Base-by-base conservation (phyloP, 2,329 filamentous ascomycete genomes). In the Claviceps arundinis region DNA sequence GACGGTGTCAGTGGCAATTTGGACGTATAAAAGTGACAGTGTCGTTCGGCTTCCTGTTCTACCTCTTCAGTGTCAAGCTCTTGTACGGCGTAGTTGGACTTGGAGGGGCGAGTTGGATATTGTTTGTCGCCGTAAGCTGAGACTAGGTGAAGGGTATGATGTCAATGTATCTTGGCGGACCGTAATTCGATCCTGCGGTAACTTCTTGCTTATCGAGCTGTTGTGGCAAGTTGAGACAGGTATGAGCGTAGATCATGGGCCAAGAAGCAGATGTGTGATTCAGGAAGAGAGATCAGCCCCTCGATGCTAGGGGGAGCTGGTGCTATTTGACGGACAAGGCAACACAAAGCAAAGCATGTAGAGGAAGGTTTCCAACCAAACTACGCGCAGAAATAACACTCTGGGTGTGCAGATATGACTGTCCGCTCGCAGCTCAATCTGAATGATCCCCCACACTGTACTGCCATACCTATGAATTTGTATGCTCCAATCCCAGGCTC, bases 291-390 rank as follows among this genome's bases (percentile, higher is more conserved):
- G 45, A 34, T 26, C 50, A 47, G 50, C 55, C 53, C 55, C 56
- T 61, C 58, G 58, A 58, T 56, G 56, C 57, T 56, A 56, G 60
- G 60, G 61, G 62, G 62, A 62, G 62, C 49, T 52, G 54, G 61
- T 65, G 60, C 64, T 65, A 62, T 65, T 64, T 64, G 52, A 46
- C 48, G 26, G 40, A 19, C 47, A 22, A 50, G 43, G 49, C 47
- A 48, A 34, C 30, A 24, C 58, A 56, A 56, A 58, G 54, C 19
- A 48, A 22, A 11, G n/a, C 41, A 19, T 37, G 45, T 30, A 37
- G 30, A 47, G 16, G 13, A 48, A 9, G 14, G 19, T 40, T 30
- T 13, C 13, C 30, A 30, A 37, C 40, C 42, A 45, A 40, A 37
- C 46, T 17, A 37, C 42, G 38, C 16, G 19, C 38, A 22, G 47